Base-by-base conservation (phyloP, 2,329 filamentous ascomycete species). In the Cytospora piceicola region DNA sequence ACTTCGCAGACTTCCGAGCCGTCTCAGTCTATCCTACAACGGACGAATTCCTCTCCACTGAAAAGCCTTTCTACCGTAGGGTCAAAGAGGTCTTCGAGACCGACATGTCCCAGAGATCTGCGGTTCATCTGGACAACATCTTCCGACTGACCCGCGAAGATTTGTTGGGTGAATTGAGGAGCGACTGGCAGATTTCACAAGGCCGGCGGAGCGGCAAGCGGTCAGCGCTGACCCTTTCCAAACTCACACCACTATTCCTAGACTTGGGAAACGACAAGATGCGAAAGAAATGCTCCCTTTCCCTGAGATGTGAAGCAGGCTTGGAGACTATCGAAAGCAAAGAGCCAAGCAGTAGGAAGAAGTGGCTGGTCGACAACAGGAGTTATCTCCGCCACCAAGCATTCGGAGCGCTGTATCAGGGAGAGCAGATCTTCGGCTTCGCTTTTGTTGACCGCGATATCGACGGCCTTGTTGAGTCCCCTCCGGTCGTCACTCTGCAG, bases 101-200 rank as follows among this genome's bases (percentile, higher is more conserved):
- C 0, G 64, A 77, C 1, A 36, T 71, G 15, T 66, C 77, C 1
- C 70, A 73, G 0, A 81, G 86, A 1, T 73, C 82, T 0, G 75
- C 75, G 0, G 74, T 77, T 0, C 87, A 92, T 72, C 74, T 91
- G 0, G 90, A 91, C 70, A 91, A 90, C 71, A 87, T 92, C 60
- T 94, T 90, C 69, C 87, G 90, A 0, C 80, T 93, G 0, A 77
- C 92, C 0, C 79, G 90, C 3, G 89, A 93, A 70, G 90, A 93
- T 68, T 88, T 92, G 81, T 75, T 93, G 0, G 84, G 80, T 0
- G 88, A 90, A 68, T 77, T 93, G 2, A 82, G 86, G 1, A 84
- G 88, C 11, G 88, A 90, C 57, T 73, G 89, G 0, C 81, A 86
- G 32, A 76, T 81, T 5, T 79, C 83, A 0, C 77, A 74, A 14